Conservation (phyloP, 2,329 filamentous ascomycete species). For the Nigrograna mackinnonii region DNA sequence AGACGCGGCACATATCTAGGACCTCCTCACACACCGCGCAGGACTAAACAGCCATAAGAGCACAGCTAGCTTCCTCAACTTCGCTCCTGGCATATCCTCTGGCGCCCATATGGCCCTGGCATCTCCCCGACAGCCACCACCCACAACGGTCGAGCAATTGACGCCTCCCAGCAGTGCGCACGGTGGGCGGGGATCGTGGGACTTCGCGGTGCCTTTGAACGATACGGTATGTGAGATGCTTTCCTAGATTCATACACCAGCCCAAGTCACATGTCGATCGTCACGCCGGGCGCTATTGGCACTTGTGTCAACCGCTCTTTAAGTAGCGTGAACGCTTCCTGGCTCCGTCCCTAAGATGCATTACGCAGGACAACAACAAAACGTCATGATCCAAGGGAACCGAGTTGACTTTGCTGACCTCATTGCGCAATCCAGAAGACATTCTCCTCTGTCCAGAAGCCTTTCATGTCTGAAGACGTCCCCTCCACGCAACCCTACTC, state of each 20-base stretch:
- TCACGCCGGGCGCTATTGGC: constrained; percentile 1
- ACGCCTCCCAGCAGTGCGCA: constrained; percentile 45
- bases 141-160: constrained; percentile 32
- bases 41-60: background rate
- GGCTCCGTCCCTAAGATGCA: too few species aligned
- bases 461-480: constrained; percentile 40
- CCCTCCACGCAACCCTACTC: constrained; percentile 24
- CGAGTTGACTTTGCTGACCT: constrained; percentile 23
- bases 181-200: constrained; percentile 40
- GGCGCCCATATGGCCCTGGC: constrained; percentile 41
- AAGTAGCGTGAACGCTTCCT: background rate
- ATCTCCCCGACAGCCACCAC: constrained; percentile 30
- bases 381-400: too few species aligned
- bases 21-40: background rate
- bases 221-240: constrained; percentile 31
- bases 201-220: constrained; percentile 42
- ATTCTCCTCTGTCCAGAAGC: constrained; percentile 29
- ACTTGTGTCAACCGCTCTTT: background rate
- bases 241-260: background rate
- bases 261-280: background rate
- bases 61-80: background rate
- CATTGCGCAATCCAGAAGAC: constrained; percentile 23
- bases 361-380: too few species aligned
- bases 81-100: constrained; percentile 10
- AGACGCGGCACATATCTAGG: constrained; percentile 1